Evolutionary conservation across 495 filamentous ascomycete species (phyloP).

Genomic region (Chaetomium fimeti): DNA sequence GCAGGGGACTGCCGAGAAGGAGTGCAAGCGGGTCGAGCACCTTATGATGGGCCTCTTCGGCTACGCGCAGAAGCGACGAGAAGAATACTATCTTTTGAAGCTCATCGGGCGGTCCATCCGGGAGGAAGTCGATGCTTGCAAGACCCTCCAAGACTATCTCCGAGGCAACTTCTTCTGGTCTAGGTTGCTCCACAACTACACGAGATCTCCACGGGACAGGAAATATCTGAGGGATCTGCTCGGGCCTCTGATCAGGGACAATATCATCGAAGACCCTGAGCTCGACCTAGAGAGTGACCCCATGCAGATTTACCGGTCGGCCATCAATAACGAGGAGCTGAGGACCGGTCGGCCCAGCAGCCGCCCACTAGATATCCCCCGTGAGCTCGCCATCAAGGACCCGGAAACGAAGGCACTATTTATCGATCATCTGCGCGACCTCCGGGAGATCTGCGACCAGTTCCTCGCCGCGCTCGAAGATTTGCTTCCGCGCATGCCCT

Average conservation of each 20-base stretch:
- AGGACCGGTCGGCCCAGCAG: slow-evolving; percentile 80
- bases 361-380: slow-evolving; percentile 73
- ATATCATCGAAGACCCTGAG: slow-evolving; percentile 85
- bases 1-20: slow-evolving; percentile 82
- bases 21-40: slow-evolving; percentile 85
- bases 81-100: slow-evolving; percentile 96
- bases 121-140: slow-evolving; percentile 78
- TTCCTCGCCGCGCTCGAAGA: slow-evolving; percentile 81
- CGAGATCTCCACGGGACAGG: slow-evolving; percentile 85
- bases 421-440: slow-evolving; percentile 87
- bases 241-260: slow-evolving; percentile 77
- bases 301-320: slow-evolving; percentile 92
- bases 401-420: slow-evolving; percentile 88
- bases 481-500: slow-evolving; percentile 81
- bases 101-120: slow-evolving; percentile 77
- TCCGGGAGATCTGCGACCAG: slow-evolving; percentile 88
- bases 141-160: slow-evolving; percentile 76
- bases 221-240: slow-evolving; percentile 87
- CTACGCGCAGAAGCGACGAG: slow-evolving; percentile 91
- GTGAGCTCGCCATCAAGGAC: slow-evolving; percentile 90
- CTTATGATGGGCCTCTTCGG: slow-evolving; percentile 97
- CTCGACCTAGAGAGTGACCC: slow-evolving; percentile 96
- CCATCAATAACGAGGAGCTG: slow-evolving; percentile 95
- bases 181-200: slow-evolving; percentile 81
- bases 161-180: slow-evolving; percentile 91